Conservation (phyloP, 176 grass and related monocot species). For the Carex pumila region DNA sequence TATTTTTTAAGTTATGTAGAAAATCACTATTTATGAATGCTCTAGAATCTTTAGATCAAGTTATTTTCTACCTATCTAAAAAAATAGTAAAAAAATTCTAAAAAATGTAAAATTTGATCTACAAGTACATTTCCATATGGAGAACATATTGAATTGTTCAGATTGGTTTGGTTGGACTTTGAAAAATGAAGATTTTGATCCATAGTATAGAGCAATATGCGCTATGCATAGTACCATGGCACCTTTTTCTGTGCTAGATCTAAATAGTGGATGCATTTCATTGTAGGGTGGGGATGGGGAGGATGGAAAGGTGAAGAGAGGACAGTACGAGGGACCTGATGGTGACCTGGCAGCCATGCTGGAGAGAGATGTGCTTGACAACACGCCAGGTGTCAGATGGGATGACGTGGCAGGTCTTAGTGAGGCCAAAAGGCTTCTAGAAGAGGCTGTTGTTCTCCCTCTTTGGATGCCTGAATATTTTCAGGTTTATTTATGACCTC, state of each 20-base stretch:
- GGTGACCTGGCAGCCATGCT: conserved; percentile 91
- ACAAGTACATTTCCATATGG: too few relatives aligned
- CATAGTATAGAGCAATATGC: too few relatives aligned
- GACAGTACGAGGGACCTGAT: conserved; percentile 90
- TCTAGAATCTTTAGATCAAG: too few relatives aligned
- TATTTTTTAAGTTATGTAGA: too few relatives aligned
- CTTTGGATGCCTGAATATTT: conserved; percentile 99
- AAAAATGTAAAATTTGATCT: too few relatives aligned
- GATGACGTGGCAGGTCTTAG: conserved; percentile 96
- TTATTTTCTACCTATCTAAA: too few relatives aligned
- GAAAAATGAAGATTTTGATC: too few relatives aligned
- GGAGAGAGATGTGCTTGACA: conserved; percentile 96
- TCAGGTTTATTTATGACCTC: conserved; percentile 40
- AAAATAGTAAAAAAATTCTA: too few relatives aligned
- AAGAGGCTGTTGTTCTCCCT: conserved; percentile 98
- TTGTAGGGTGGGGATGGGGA: conserved; percentile 71
- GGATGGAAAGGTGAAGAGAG: conserved; percentile 71
- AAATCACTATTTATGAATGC: too few relatives aligned
- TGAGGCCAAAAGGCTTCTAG: conserved; percentile 97
- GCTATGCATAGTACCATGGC: too few relatives aligned
- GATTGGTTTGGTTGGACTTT: too few relatives aligned
- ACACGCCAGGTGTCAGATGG: conserved; percentile 91
- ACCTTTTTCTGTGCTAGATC: not conserved
- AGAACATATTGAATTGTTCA: too few relatives aligned
- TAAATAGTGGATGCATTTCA: not conserved